Percentiles rank a stretch among this genome's conserved stretches.
These are phyloP conservation scores for Alnus rubra DNA, from an alignment of 306 rosid species.

Conservation along the genomic window DNA sequence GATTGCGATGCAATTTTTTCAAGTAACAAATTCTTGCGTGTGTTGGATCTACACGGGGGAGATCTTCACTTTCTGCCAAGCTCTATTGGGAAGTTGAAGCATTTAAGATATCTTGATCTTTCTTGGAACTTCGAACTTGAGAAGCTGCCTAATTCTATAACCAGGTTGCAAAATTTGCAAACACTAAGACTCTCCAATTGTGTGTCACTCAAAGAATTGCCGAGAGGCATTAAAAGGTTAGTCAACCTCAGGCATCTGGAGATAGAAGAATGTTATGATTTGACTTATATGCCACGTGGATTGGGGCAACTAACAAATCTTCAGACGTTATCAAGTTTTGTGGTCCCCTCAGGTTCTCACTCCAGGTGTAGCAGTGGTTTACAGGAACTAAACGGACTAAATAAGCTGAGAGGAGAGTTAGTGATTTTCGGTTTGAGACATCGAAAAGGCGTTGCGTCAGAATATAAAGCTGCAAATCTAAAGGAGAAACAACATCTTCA, in stretches of 20 bases:
- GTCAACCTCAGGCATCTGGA: constrained; percentile 21
- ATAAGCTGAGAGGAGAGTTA: not conserved
- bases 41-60: not conserved
- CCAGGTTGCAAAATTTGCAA: not conserved
- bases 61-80: too few species aligned
- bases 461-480: not conserved
- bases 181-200: constrained; percentile 13
- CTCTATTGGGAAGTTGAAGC: not conserved
- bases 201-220: constrained; percentile 2
- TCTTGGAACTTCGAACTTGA: not conserved
- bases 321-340: constrained; percentile 18
- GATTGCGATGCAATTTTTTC: not conserved
- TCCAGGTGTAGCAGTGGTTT: not conserved
- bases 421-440: constrained; percentile 10
- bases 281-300: constrained; percentile 17
- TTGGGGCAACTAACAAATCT: not conserved
- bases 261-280: not conserved
- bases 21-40: not conserved
- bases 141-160: not conserved
- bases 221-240: not conserved
- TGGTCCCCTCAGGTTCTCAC: not conserved
- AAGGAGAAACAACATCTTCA: not conserved
- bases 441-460: too few species aligned
- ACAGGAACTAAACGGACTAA: not conserved
- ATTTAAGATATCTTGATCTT: constrained; percentile 3